Evolutionary conservation across 176 grass and related monocot genomes (phyloP), one percentile per base, ranked within the genome.

Genomic region (Carex myosuroides): DNA sequence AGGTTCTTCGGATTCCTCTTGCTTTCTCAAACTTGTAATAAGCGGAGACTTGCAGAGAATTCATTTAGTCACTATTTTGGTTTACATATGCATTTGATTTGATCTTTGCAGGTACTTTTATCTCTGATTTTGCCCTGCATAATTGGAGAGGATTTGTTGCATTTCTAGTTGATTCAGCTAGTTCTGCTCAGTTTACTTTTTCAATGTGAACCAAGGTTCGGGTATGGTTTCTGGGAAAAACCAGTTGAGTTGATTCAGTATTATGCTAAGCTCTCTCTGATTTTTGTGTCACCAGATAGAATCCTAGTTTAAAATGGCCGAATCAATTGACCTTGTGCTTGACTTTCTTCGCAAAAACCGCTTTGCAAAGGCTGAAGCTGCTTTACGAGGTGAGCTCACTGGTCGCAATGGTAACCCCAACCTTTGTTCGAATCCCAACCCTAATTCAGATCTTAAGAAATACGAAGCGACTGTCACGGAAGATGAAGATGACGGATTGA

Each of bases 291-390:
- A n/a, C 24, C 13, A 0, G 41, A 50, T 53, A 55, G 39, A 30
- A 55, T 29, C 21, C 22, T 52, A 83, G 63, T 83, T 18, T 44
- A 7, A 73, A 59, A 94, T 94, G 92, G 73, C 87, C 61, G 94
- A 97, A 86, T 92, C 91, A 72, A 87, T 97, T 80, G 94, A 97
- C 88, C 86, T 94, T 64, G 94, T 97, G 90, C 80, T 97, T 20
- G 87, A 97, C 24, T 97, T 97, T 88, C 84, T 97, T 82, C 81
- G 74, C 81, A 97, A 94, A 85, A 94, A 97, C 71, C 71, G 95
- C 26, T 97, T 97, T 59, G 81, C 87, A 33, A 94, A 97, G 67
- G 92, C 95, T 1, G 95, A 97, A 92, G 95, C 94, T 0, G 92
- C 92, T 1, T 88, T 97, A 26, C 87, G 92, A 2, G 92, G 87